Evolutionary conservation across 768 basidiomycete genomes (phyloP).

Genomic region (Leccinum olivaceopallidum): DNA sequence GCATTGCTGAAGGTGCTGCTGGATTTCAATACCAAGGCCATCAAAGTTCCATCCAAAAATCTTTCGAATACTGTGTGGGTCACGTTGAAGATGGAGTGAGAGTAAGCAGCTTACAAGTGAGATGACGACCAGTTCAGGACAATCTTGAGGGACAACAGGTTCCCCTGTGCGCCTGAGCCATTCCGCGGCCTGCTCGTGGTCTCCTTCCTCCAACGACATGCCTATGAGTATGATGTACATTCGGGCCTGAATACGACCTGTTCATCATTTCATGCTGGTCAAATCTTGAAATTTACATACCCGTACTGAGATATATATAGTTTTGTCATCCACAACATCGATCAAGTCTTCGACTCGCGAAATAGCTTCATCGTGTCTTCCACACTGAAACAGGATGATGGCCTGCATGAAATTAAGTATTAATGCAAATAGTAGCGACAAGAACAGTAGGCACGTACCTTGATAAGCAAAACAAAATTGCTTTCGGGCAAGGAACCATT

Average conservation of each 20-base stretch:
- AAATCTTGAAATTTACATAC: not conserved
- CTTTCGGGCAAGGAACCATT: no score
- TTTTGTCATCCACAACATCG: not conserved
- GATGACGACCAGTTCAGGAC: not conserved
- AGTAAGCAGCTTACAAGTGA: conserved; percentile 7
- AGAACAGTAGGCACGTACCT: not conserved
- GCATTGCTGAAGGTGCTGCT: no score
- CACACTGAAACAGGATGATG: conserved; percentile 7
- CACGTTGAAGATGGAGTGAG: not conserved
- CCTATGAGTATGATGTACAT: conserved; percentile 1
- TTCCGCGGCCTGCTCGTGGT: not conserved
- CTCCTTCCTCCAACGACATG: not conserved
- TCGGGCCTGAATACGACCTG: conserved; percentile 1
- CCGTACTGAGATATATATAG: not conserved
- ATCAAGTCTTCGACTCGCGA: conserved; percentile 9
- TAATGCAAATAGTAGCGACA: no score
- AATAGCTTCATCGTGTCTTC: conserved; percentile 1
- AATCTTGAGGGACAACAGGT: not conserved
- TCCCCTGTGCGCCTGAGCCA: no score
- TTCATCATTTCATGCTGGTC: not conserved
- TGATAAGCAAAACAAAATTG: conserved; percentile 13
- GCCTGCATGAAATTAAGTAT: not conserved
- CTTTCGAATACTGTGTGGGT: not conserved
- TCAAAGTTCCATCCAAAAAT: conserved; percentile 9
- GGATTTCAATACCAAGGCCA: no score